These are phyloP conservation scores for Sugiyamaella valdiviana DNA, from an alignment of 805 yeast species.

Conservation along the genomic window DNA sequence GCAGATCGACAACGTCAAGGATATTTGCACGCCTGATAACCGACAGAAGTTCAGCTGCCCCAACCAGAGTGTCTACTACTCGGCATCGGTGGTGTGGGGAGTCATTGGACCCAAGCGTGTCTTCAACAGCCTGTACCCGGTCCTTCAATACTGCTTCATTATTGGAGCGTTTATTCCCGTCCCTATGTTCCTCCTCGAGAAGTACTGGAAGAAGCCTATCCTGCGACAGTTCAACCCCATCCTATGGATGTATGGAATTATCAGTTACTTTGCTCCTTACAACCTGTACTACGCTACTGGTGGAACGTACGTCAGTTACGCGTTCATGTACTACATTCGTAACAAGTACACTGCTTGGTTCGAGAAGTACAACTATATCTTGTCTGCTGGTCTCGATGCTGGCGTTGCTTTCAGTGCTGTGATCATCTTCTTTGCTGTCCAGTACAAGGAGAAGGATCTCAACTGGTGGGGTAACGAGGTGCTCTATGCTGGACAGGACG, in stretches of 20 bases:
- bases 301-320: conserved; percentile 37
- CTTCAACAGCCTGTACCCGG: conserved; percentile 29
- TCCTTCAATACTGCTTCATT: conserved; percentile 20
- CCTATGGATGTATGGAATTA: conserved; percentile 5
- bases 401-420: conserved; percentile 47
- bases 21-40: conserved; percentile 27
- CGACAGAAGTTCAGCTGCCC: conserved; percentile 33
- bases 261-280: conserved; percentile 7
- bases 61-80: conserved; percentile 38
- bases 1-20: conserved; percentile 28
- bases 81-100: conserved; percentile 42
- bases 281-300: conserved; percentile 38
- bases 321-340: conserved; percentile 42
- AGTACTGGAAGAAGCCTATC: neutral
- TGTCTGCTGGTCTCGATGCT: conserved; percentile 44
- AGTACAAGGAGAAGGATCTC: conserved; percentile 30
- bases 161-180: conserved; percentile 20
- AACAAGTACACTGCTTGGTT: conserved; percentile 43
- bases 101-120: conserved; percentile 44
- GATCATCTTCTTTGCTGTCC: conserved; percentile 40
- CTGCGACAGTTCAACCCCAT: neutral
- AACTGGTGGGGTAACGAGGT: conserved; percentile 46
- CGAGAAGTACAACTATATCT: conserved; percentile 47
- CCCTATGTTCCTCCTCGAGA: conserved; percentile 7
- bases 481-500: conserved; percentile 8